Conservation (phyloP, 352 stramenopile genomes). For the Phytopythium cucurbitacearum region DNA sequence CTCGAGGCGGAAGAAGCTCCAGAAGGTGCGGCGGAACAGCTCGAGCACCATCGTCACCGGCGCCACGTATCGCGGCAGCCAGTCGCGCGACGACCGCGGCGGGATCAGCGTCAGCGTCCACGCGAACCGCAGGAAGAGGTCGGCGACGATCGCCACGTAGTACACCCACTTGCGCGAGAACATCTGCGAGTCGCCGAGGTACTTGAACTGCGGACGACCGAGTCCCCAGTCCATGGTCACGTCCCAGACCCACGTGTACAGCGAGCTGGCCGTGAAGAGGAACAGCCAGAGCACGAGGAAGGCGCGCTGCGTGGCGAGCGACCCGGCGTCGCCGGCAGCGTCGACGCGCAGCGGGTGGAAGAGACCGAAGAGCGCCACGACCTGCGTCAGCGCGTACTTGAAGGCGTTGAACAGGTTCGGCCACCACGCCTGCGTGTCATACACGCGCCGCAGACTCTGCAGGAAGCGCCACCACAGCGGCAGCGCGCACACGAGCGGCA, state of each 20-base stretch:
- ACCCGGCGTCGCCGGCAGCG: conserved; percentile 11
- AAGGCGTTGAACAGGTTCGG: conserved; percentile 94
- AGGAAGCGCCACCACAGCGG: conserved; percentile 97
- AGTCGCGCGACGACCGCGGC: conserved; percentile 43
- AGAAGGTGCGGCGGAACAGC: conserved; percentile 81
- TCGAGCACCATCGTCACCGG: conserved; percentile 85
- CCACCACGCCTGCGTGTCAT: conserved; percentile 94
- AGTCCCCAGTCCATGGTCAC: conserved; percentile 88
- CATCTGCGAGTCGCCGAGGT: conserved; percentile 81
- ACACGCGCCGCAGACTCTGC: conserved; percentile 93
- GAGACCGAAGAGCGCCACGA: conserved; percentile 81
- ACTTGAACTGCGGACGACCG: conserved; percentile 69
- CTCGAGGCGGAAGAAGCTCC: conserved; percentile 84
- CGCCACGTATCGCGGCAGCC: conserved; percentile 75
- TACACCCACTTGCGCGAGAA: conserved; percentile 80
- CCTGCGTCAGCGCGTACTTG: conserved; percentile 92
- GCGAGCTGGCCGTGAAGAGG: conserved; percentile 72
- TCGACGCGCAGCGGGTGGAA: conserved; percentile 75
- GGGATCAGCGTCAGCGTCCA: conserved; percentile 83
- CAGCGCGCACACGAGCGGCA: conserved; percentile 93
- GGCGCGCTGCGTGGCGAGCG: conserved; percentile 17
- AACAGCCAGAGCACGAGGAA: conserved; percentile 75
- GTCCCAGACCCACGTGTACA: conserved; percentile 84
- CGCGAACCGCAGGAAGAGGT: conserved; percentile 78
- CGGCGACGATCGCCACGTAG: conserved; percentile 69